phyloP scores from a whole-genome alignment of 2,329 filamentous ascomycete species.

The Sporothrix dimorphospora region DNA sequence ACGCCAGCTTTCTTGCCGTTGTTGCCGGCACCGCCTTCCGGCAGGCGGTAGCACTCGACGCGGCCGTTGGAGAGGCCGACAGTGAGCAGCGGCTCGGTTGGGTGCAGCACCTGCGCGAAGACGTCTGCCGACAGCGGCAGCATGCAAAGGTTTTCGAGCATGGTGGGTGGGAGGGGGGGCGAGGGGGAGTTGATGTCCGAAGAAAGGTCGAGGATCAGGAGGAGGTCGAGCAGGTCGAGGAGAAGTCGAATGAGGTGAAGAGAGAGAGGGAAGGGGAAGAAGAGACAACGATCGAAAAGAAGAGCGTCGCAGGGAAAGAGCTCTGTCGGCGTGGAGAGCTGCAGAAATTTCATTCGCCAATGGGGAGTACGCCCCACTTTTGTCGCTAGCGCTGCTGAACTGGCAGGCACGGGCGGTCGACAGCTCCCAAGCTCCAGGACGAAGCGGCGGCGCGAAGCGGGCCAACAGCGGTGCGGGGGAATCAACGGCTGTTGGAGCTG shows the following conservation, averaged over 20 bases:
- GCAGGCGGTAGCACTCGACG: conserved; percentile 80
- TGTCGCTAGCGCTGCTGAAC: neutral
- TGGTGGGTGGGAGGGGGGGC: conserved; percentile 44
- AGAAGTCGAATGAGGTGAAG: neutral
- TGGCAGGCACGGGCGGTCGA: neutral
- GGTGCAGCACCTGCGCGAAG: conserved; percentile 87
- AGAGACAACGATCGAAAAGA: neutral
- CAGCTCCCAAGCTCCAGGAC: neutral
- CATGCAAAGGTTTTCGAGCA: conserved; percentile 92
- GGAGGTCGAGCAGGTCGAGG: neutral
- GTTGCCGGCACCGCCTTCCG: conserved; percentile 56
- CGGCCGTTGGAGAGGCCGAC: conserved; percentile 85
- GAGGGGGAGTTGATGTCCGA: neutral
- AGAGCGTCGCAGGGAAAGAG: neutral
- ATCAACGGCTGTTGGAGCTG: neutral
- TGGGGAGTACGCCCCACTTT: neutral
- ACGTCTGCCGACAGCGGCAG: conserved; percentile 84
- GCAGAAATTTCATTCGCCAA: conserved; percentile 26
- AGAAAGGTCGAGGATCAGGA: neutral
- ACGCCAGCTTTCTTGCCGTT: conserved; percentile 69
- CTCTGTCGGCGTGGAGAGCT: neutral
- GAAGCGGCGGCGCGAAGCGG: neutral
- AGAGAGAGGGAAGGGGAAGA: neutral
- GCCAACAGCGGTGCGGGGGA: conserved; percentile 2
- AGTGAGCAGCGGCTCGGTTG: conserved; percentile 78